phyloP scores from a whole-genome alignment of 495 filamentous ascomycete genomes.

The Staphylotrichum longicolle region DNA sequence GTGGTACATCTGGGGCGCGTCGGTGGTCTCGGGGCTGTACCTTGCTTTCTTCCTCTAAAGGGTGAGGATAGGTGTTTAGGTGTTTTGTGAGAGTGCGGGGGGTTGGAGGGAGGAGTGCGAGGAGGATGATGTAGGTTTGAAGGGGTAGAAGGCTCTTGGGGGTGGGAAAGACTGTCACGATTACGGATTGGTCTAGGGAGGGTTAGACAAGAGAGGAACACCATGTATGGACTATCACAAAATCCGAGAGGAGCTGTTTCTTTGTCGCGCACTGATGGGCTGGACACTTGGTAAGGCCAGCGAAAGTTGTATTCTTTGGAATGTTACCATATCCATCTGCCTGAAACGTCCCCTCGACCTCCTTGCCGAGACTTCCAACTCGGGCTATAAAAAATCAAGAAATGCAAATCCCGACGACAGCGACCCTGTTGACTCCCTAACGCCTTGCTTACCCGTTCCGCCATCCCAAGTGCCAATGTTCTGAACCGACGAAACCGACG shows the following conservation, averaged over 20 bases:
- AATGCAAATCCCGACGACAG: background rate
- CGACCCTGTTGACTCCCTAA: background rate
- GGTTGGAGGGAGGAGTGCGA: background rate
- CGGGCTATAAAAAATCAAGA: background rate
- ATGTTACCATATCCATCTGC: background rate
- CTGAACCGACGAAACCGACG: background rate
- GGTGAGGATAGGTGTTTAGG: background rate
- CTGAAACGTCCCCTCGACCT: background rate
- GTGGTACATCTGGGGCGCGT: constrained; percentile 70
- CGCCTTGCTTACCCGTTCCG: background rate
- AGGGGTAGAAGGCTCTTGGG: background rate
- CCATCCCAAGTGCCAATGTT: constrained; percentile 16
- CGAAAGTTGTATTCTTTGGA: background rate
- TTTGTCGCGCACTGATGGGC: constrained; percentile 15
- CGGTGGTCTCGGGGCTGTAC: constrained; percentile 57
- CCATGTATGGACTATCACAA: constrained; percentile 22
- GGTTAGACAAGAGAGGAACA: constrained; percentile 17
- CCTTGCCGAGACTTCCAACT: background rate
- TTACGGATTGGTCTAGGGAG: constrained; percentile 8
- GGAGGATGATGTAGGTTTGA: too few relatives aligned
- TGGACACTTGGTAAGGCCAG: background rate
- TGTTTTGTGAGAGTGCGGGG: background rate
- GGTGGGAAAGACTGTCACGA: constrained; percentile 17
- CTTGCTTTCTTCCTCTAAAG: constrained; percentile 51
- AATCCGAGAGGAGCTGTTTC: constrained; percentile 22